Conservation (phyloP, 768 basidiomycete genomes). For the Crassisporium funariophilum region DNA sequence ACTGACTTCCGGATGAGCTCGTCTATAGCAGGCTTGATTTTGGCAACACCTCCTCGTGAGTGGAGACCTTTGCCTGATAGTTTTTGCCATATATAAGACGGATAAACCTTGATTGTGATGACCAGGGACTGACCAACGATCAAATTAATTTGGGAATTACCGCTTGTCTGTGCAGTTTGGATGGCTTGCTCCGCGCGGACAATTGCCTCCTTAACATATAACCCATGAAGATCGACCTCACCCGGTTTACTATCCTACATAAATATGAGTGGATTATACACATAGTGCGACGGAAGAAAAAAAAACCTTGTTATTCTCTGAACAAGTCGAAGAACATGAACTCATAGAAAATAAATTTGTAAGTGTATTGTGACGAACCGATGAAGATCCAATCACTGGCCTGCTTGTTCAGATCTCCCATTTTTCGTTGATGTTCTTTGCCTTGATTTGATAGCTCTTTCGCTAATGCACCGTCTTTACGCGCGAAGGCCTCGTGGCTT, state of each 20-base stretch:
- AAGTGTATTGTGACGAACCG: constrained; percentile 46
- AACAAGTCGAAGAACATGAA: background rate
- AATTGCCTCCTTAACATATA: constrained; percentile 94
- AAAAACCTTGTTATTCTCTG: constrained; percentile 76
- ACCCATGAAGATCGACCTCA: constrained; percentile 87
- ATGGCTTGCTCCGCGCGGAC: constrained; percentile 71
- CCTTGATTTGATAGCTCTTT: constrained; percentile 83
- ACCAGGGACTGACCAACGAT: constrained; percentile 76
- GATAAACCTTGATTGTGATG: background rate
- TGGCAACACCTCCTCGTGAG: constrained; percentile 72
- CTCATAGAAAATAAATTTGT: background rate
- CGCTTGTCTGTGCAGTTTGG: constrained; percentile 61
- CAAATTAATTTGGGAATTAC: constrained; percentile 66
- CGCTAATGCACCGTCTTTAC: constrained; percentile 74
- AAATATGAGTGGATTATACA: background rate
- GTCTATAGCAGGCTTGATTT: constrained; percentile 91
- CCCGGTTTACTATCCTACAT: constrained; percentile 64
- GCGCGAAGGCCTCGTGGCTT: constrained; percentile 74
- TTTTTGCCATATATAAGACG: background rate
- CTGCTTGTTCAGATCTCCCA: constrained; percentile 77
- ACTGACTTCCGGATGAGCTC: constrained; percentile 79
- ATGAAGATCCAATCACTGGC: constrained; percentile 89
- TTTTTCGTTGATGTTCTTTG: constrained; percentile 73
- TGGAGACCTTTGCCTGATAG: constrained; percentile 82
- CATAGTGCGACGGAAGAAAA: background rate